Evolutionary conservation across 306 rosid species (phyloP).

Genomic region (Trifolium pratense): DNA sequence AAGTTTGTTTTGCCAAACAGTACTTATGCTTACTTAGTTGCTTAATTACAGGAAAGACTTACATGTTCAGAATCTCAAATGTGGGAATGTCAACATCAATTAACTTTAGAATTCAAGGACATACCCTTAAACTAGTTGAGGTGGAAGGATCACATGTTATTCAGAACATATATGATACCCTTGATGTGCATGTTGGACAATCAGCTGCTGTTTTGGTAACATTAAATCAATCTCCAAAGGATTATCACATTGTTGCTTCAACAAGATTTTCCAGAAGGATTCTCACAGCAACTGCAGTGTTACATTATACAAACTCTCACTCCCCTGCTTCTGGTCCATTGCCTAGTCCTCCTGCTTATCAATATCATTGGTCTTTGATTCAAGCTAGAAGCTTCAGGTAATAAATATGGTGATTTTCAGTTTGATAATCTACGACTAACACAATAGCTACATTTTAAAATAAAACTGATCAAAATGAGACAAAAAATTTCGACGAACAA

Average conservation of each 20-base stretch:
- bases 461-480: too few species aligned
- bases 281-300: constrained; percentile 66
- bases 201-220: constrained; percentile 74
- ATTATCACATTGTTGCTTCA: constrained; percentile 86
- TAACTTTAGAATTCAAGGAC: constrained; percentile 89
- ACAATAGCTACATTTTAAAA: too few species aligned
- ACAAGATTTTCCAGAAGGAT: constrained; percentile 68
- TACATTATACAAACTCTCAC: constrained; percentile 86
- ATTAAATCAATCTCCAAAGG: constrained; percentile 78
- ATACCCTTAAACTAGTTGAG: constrained; percentile 77
- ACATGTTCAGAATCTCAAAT: constrained; percentile 87
- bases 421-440: too few species aligned
- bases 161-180: constrained; percentile 81
- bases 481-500: too few species aligned
- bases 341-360: constrained; percentile 69
- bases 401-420: background rate
- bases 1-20: constrained; percentile 8
- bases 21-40: constrained; percentile 17
- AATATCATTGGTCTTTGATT: constrained; percentile 78
- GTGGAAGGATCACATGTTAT: constrained; percentile 91
- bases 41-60: constrained; percentile 80
- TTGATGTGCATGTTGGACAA: constrained; percentile 97
- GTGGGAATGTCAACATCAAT: constrained; percentile 85
- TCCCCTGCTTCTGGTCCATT: constrained; percentile 75
- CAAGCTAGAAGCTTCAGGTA: constrained; percentile 95